A percentile compares a stretch with the other conserved stretches of the same genome.
Conservation (phyloP, 2,329 filamentous ascomycete genomes). For the Exophiala bonariae region DNA sequence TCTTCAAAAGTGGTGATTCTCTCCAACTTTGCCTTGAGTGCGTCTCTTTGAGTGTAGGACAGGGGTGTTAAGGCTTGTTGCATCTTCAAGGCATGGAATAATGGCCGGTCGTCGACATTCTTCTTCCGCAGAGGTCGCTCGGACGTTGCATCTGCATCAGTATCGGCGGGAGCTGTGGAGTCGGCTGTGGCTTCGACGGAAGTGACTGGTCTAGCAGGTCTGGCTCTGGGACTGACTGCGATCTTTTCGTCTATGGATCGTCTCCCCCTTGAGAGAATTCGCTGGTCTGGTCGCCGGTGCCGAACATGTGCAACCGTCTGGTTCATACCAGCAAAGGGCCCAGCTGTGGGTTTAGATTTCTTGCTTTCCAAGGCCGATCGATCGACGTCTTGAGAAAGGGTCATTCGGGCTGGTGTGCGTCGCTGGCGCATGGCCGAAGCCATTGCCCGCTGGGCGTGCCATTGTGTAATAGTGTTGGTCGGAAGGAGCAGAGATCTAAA, state of each 20-base stretch:
- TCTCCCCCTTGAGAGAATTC: constrained; percentile 1
- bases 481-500: constrained; percentile 19
- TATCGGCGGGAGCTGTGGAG: neutral
- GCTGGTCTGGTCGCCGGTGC: constrained; percentile 9
- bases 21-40: constrained; percentile 61
- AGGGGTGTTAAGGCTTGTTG: constrained; percentile 75
- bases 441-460: constrained; percentile 41
- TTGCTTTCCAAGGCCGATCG: constrained; percentile 15
- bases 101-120: constrained; percentile 48
- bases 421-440: constrained; percentile 40
- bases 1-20: constrained; percentile 77
- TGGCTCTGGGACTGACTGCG: neutral
- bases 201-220: too few species aligned
- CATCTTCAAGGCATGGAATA: constrained; percentile 90
- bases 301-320: constrained; percentile 18
- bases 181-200: neutral
- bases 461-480: constrained; percentile 25
- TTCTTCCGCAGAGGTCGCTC: constrained; percentile 23
- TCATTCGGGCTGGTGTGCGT: constrained; percentile 52
- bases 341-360: constrained; percentile 44
- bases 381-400: constrained; percentile 45
- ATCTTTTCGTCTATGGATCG: neutral
- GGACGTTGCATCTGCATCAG: neutral
- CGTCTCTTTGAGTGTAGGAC: constrained; percentile 68
- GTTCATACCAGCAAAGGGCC: constrained; percentile 63